Base-by-base conservation (phyloP, 2,329 filamentous ascomycete species). In the Hirsutella thompsonii region DNA sequence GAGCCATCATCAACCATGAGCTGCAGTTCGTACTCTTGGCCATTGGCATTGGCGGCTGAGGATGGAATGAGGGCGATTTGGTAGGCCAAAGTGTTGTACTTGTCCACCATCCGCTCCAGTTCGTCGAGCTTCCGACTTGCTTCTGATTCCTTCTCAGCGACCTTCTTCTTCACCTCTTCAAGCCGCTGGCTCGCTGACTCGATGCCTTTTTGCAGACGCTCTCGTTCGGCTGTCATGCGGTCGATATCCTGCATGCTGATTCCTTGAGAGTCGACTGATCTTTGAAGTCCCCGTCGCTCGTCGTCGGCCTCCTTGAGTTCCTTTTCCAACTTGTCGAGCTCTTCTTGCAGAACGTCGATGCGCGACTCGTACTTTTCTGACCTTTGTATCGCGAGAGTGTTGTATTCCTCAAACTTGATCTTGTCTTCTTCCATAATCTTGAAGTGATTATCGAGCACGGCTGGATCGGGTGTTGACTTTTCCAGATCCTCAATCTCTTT, bases 221-320 rank as follows among this genome's bases (percentile, higher is more conserved):
- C 92, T 40, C 89, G 81, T 60, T 98, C 92, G 29, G 85, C 81
- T 51, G 88, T 94, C 90, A 98, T 95, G 60, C 92, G 87, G 71
- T 98, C 92, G 56, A 98, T 96, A 72, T 98, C 92, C 64, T 92
- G 84, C 64, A 95, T 93, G 54, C 88, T 93, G 58, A 98, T 89
- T 2, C 92, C 92, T 56, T 94, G 87, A 51, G 83, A 81, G 60
- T 96, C 92, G 21, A 98, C 88, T 23, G 83, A 80, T 44, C 82
- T 79, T 58, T 96, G 90, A 9, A 98, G 71, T 23, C 74, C 72
- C 34, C 77, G 67, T 46, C 87, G 79, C 59, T 98, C 92, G 14
- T 83, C 79, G 48, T 96, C 89, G 0, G 83, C 83, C 52, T 86
- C 83, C 44, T 76, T 72, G 28, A 94, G 67, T 52, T 94, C 88